A percentile compares a stretch with the other conserved stretches of the same genome.
phyloP scores from a whole-genome alignment of 768 basidiomycete species.

The Pilatotrama ljubarskyi region DNA sequence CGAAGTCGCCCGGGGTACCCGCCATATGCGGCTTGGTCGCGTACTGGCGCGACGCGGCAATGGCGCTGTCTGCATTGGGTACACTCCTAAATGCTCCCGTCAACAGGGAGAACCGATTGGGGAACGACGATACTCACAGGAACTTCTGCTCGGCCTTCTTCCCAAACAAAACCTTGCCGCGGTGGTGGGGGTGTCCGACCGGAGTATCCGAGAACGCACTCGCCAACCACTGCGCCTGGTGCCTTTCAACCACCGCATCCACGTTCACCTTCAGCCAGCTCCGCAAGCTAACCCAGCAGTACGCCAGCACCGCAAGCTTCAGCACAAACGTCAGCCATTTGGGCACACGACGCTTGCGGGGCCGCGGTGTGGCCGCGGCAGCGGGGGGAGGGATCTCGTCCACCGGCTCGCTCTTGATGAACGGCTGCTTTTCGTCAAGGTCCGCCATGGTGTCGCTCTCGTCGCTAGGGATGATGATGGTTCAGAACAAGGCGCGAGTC shows the following conservation, averaged over 20 bases:
- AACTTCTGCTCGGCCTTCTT: conserved; percentile 45
- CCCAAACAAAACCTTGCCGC: conserved; percentile 32
- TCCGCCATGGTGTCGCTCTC: neutral
- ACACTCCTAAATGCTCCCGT: conserved; percentile 40
- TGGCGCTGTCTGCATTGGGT: conserved; percentile 50
- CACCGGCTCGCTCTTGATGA: neutral
- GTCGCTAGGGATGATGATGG: conserved; percentile 4
- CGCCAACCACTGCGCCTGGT: conserved; percentile 20
- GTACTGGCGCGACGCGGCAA: conserved; percentile 51
- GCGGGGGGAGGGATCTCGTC: conserved; percentile 19
- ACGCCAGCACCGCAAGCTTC: conserved; percentile 5
- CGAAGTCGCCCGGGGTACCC: conserved; percentile 54
- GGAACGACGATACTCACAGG: conserved; percentile 36
- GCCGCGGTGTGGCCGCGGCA: conserved; percentile 6
- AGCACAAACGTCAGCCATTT: neutral
- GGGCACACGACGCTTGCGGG: conserved; percentile 1
- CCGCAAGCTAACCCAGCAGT: neutral
- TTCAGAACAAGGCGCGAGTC: conserved; percentile 5
- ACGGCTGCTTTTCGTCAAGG: conserved; percentile 7
- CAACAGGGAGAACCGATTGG: neutral
- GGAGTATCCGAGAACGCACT: conserved; percentile 20
- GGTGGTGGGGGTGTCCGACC: neutral
- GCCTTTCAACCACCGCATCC: conserved; percentile 7
- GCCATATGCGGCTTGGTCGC: conserved; percentile 61
- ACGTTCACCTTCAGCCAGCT: neutral